A percentile compares a stretch with the other conserved stretches of the same genome.
These are phyloP conservation scores for Apiospora pterosperma DNA, from an alignment of 2,329 filamentous ascomycete species.

Conservation along the genomic window DNA sequence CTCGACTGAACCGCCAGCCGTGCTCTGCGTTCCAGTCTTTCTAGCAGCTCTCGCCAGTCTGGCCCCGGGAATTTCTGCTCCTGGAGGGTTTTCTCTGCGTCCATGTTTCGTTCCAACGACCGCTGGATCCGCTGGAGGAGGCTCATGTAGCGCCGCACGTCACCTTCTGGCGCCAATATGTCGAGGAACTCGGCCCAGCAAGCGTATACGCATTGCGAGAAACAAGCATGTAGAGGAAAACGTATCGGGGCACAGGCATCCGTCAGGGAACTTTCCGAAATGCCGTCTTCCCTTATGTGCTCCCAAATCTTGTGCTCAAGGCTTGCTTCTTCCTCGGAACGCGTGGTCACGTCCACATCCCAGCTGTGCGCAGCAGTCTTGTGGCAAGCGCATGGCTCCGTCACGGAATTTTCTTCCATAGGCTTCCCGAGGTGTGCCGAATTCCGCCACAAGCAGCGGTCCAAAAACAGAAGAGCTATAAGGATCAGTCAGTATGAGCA, in stretches of 20 bases:
- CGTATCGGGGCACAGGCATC: neutral
- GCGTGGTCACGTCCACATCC: neutral
- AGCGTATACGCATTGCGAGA: conserved; percentile 21
- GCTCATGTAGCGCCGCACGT: neutral
- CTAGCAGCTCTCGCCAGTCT: conserved; percentile 30
- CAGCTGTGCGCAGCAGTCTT: neutral
- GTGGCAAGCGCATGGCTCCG: conserved; percentile 1
- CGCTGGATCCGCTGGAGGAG: conserved; percentile 28
- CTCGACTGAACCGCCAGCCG: conserved; percentile 18
- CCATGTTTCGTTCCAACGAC: conserved; percentile 33
- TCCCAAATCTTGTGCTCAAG: conserved; percentile 25
- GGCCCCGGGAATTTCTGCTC: neutral
- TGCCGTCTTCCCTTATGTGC: conserved; percentile 8
- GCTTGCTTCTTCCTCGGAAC: conserved; percentile 15
- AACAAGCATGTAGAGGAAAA: conserved; percentile 9
- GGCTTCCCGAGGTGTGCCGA: conserved; percentile 5
- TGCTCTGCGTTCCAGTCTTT: conserved; percentile 24
- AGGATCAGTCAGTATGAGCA: neutral
- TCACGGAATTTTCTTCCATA: conserved; percentile 10
- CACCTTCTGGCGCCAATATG: conserved; percentile 13
- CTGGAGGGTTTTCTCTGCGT: conserved; percentile 6
- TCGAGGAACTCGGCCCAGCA: conserved; percentile 37
- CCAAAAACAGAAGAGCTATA: conserved; percentile 29
- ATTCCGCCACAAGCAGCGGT: conserved; percentile 22
- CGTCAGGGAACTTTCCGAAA: neutral